phyloP scores from a whole-genome alignment of 2,329 filamentous ascomycete species.

The Fusarium caatingaense region DNA sequence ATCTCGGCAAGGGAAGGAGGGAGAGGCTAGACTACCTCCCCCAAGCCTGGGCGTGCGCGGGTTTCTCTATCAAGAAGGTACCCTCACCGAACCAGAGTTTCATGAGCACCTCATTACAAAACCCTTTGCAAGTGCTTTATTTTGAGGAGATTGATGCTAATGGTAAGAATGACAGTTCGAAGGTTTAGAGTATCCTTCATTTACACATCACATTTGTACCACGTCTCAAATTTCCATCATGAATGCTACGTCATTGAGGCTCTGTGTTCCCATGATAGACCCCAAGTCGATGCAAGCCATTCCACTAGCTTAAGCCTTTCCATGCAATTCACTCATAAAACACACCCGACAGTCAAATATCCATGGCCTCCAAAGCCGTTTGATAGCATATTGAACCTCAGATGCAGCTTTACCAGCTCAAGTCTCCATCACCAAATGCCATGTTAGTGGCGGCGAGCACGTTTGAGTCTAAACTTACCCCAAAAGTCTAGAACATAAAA shows the following conservation, averaged over 20 bases:
- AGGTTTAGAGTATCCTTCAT: neutral
- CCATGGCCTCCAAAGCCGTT: neutral
- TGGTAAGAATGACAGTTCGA: too few relatives aligned
- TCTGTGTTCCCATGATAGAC: conserved; percentile 28
- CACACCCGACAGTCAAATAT: neutral
- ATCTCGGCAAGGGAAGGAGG: conserved; percentile 21
- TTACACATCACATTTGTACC: neutral
- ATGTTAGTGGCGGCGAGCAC: conserved; percentile 31
- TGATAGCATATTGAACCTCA: too few relatives aligned
- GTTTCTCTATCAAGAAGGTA: neutral
- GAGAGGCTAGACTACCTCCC: conserved; percentile 19
- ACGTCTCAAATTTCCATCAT: conserved; percentile 12
- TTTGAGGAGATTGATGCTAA: too few relatives aligned
- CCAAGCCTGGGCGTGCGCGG: conserved; percentile 6
- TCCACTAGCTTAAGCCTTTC: neutral
- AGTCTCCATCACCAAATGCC: conserved; percentile 12
- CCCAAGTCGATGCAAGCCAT: conserved; percentile 3
- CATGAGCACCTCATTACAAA: neutral
- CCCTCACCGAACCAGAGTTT: neutral
- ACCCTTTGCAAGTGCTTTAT: neutral
- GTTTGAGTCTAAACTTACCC: conserved; percentile 17
- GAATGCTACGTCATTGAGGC: conserved; percentile 40
- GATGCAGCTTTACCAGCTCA: too few relatives aligned
- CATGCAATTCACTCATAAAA: neutral
- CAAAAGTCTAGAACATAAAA: conserved; percentile 28